Base-by-base conservation (phyloP, 164 flowering plant genomes). In the Aristolochia californica region DNA sequence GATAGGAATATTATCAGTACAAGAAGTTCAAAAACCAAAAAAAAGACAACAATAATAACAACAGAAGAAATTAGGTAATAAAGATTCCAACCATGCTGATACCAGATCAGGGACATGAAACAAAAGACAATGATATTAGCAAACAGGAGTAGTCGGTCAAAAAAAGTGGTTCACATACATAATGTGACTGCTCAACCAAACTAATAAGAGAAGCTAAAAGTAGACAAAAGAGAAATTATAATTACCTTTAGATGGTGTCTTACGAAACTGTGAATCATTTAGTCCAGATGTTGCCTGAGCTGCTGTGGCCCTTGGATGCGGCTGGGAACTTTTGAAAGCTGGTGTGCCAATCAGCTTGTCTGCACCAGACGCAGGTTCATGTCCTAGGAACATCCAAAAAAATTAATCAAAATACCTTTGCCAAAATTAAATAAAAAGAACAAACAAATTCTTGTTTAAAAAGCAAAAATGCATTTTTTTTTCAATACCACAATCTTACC, bases 201-300 rank as follows among this genome's bases (percentile, higher is more conserved):
- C 40, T 5, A 7, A 34, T 34, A 34, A 12, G 10, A 34, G n/a
- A 7, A 28, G 40, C 7, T 34, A 1, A 34, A 34, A 9, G 14
- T 34, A 34, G 10, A 34, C 40, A 34, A 34, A 34, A 40, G 28
- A 49, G 9, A 15, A 45, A 13, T 15, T 2, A 16, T 16, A 59
- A 13, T 30, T 66, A 91, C 96, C 83, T 64, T 85, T 85, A 2
- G 71, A 63, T 28, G 93, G 87, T 18, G 79, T 78, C 30, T 69
- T 26, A 16, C 84, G 79, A 1, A 70, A 47, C 0, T 50, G 26
- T 4, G 74, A 22, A 13, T 69, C 82, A 45, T 85, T 66, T 57
- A 53, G 74, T 66, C 63, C 59, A 65, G 75, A 0, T 61, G 84
- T 5, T 26, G 82, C 14, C 48, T 82, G 80, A 62, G 70, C 43